Base-by-base conservation (phyloP, 306 rosid genomes). In the Cucurbita ficifolia region DNA sequence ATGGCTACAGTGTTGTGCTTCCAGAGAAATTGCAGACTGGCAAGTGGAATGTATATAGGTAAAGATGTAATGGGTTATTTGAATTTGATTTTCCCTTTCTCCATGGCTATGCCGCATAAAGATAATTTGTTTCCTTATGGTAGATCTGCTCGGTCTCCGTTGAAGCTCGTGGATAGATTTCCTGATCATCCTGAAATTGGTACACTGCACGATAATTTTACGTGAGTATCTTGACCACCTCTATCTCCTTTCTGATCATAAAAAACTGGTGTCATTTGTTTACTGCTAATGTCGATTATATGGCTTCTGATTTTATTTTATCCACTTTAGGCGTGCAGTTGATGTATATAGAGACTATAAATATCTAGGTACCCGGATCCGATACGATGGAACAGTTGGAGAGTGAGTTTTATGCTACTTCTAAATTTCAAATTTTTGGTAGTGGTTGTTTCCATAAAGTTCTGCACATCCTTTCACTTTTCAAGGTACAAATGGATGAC, bases 401-500 rank as follows among this genome's bases (percentile, higher is more conserved):
- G 97, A 94, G 99, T 94, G 82, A 81, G 97, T 84, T 50, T 71
- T 56, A 50, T 76, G 36, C 62, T 51, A 21, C 18, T 4, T 59
- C 10, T 52, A 2, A 14, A 38, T 59, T 50, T 60, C 12, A 52
- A 58, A 71, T 75, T 17, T 71, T 70, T 70, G n/a, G 53, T 70
- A 72, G 45, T 70, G 77, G 76, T 43, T 5, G 29, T 81, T 68
- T 82, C 74, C 62, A 79, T 76, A 54, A 51, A 29, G 33, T 49
- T 76, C 72, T 70, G 70, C 72, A 76, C 50, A 50, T 54, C 52
- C 63, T 80, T 67, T 61, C 10, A 12, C 74, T 64, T 52, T 49
- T 70, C 24, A 74, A 93, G 99, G 86, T 94, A 94, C 90, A 91
- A 94, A 83, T 94, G 99, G 99, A 88, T 94, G 88, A 94, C 99